phyloP scores from a whole-genome alignment of 768 basidiomycete species.

The Suillus subaureus region DNA sequence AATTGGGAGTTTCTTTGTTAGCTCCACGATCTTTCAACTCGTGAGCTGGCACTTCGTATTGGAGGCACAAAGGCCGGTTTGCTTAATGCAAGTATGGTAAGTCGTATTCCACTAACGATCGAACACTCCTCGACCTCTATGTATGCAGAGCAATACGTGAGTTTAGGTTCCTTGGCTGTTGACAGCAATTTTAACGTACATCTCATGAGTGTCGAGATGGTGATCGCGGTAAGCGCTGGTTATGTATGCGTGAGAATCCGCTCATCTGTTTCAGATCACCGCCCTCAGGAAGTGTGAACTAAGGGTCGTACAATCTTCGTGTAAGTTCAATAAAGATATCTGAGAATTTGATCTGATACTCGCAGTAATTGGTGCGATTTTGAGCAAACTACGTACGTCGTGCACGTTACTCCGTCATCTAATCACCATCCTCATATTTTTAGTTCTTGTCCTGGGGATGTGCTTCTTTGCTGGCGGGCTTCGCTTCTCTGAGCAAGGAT shows the following conservation, averaged over 20 bases:
- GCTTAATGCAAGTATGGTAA: conserved; percentile 78
- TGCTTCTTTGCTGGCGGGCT: conserved; percentile 87
- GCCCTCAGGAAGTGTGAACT: conserved; percentile 83
- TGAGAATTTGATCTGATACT: neutral
- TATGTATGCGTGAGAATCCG: neutral
- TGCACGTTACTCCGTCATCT: conserved; percentile 2
- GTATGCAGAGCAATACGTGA: conserved; percentile 61
- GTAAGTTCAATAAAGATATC: conserved; percentile 41
- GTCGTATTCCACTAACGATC: conserved; percentile 19
- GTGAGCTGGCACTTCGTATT: conserved; percentile 71
- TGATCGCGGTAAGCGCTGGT: conserved; percentile 62
- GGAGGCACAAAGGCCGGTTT: conserved; percentile 79
- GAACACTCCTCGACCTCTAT: conserved; percentile 1
- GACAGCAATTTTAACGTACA: neutral
- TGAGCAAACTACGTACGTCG: conserved; percentile 70
- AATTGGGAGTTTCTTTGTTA: conserved; percentile 27
- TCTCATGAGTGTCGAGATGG: conserved; percentile 55
- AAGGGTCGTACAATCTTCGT: conserved; percentile 76
- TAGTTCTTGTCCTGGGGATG: conserved; percentile 86
- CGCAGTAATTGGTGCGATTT: conserved; percentile 79
- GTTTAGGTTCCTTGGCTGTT: conserved; percentile 14
- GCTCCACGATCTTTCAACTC: conserved; percentile 79
- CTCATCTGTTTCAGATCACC: conserved; percentile 52
- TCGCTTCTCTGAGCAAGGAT: conserved; percentile 79
- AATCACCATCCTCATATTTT: conserved; percentile 12